Conservation (phyloP, 148 eudicot species). For the Camellia lanceoleosa region DNA sequence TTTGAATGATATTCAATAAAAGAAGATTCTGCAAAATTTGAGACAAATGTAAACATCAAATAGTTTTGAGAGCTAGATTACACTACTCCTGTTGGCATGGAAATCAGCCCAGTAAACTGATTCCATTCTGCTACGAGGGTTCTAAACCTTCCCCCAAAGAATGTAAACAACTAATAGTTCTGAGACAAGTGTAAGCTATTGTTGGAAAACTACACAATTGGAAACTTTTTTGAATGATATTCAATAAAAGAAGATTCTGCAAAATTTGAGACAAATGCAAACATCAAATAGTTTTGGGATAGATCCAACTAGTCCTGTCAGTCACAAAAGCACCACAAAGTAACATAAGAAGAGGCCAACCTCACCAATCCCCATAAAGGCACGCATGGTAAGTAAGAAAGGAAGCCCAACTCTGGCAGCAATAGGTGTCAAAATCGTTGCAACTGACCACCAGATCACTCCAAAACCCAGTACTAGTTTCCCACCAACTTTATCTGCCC, state of each 20-base stretch:
- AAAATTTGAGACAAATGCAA: neutral
- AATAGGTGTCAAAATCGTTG: conserved; percentile 89
- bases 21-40: neutral
- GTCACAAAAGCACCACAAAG: neutral
- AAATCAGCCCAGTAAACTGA: too few species aligned
- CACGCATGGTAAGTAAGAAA: conserved; percentile 78
- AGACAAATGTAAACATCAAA: neutral
- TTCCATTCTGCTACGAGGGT: too few species aligned
- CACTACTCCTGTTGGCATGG: neutral
- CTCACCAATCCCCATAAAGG: conserved; percentile 99
- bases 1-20: too few species aligned
- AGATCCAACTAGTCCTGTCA: neutral
- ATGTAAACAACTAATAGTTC: too few species aligned
- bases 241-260: neutral
- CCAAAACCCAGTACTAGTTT: conserved; percentile 93
- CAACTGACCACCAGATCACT: conserved; percentile 80
- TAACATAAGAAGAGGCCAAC: conserved; percentile 38
- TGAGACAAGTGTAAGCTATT: too few species aligned
- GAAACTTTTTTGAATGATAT: too few species aligned
- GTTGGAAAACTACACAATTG: too few species aligned
- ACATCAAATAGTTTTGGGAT: neutral
- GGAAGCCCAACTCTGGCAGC: conserved; percentile 91
- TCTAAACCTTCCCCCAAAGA: too few species aligned
- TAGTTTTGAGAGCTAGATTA: neutral
- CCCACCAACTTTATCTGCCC: conserved; percentile 98